Evolutionary conservation across 768 basidiomycete species (phyloP), one percentile per base, ranked within the genome.

Genomic region (Tephrocybe rancida): DNA sequence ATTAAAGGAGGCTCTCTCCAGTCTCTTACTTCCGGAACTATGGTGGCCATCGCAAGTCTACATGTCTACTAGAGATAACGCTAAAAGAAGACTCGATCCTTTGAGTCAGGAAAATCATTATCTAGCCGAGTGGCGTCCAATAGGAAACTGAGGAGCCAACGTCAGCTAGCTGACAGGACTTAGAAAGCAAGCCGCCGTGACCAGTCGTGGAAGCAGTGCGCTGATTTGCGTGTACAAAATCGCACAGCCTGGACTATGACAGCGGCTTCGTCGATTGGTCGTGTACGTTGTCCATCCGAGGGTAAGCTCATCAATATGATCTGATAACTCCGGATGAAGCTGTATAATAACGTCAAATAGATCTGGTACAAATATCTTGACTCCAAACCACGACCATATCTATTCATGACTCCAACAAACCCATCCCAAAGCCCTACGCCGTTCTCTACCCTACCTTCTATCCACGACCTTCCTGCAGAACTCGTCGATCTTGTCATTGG

Each of bases 401-500:
- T 37, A 29, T n/a, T n/a, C n/a, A 42, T 32, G 41, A 49, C 52
- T 45, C 51, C 24, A 41, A 48, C 51, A 18, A 37, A 8, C 27
- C 13, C 10, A 34, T 11, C 24, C 29, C 29, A 48, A 27, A 9
- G 34, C 30, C 25, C 29, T 22, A 32, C 47, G 24, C 37, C 35
- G n/a, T 48, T 41, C 6, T 13, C 25, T 24, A 19, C 24, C 14
- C 37, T 37, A 18, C 46, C 52, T 1, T 30, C 50, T 19, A 21
- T 45, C 7, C 48, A 45, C 25, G 18, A 41, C 26, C 29, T 60
- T 6, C 55, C 55, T 18, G 61, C 56, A 6, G 64, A 67, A 45
- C 44, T 65, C 24, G 32, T 57, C 37, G 64, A 67, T 25, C 16
- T 52, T 5, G 50, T 64, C 39, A 50, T 65, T 29, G 59, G 60